phyloP scores from a whole-genome alignment of 169 alveolate species.

The Theileria orientalis region DNA sequence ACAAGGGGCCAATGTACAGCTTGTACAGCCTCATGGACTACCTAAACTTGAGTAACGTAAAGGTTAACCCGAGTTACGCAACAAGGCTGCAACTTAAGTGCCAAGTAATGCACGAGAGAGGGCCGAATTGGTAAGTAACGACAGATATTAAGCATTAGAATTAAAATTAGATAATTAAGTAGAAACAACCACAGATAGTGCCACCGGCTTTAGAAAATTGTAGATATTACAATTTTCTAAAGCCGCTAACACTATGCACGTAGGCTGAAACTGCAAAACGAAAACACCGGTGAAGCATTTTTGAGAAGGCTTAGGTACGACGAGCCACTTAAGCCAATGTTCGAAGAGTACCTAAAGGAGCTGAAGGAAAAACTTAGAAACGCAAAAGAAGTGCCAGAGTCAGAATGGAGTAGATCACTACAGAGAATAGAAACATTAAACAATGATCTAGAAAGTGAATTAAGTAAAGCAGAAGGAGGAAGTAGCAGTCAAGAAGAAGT shows the following conservation, averaged over 20 bases:
- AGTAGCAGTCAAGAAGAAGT: slow-evolving; percentile 15
- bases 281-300: slow-evolving; percentile 48
- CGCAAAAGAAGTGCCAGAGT: slow-evolving; percentile 43
- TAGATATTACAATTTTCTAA: no score
- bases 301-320: slow-evolving; percentile 55
- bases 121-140: slow-evolving; percentile 59
- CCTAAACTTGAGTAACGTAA: slow-evolving; percentile 23
- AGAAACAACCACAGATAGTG: no score
- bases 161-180: neutral
- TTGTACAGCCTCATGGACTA: slow-evolving; percentile 57
- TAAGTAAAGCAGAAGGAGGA: slow-evolving; percentile 14
- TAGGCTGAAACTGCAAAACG: slow-evolving; percentile 48
- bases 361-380: slow-evolving; percentile 42
- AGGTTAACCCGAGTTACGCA: slow-evolving; percentile 57
- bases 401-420: slow-evolving; percentile 35
- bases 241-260: no score
- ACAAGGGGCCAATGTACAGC: slow-evolving; percentile 59
- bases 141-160: neutral
- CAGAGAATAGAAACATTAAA: slow-evolving; percentile 23
- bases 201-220: no score
- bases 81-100: slow-evolving; percentile 27
- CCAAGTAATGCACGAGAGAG: slow-evolving; percentile 59
- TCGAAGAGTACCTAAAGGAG: slow-evolving; percentile 41
- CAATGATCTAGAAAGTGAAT: neutral
- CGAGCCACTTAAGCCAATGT: slow-evolving; percentile 47